Evolutionary conservation across 2,329 filamentous ascomycete species (phyloP).

Genomic region (Aspergillus pseudoterreus): DNA sequence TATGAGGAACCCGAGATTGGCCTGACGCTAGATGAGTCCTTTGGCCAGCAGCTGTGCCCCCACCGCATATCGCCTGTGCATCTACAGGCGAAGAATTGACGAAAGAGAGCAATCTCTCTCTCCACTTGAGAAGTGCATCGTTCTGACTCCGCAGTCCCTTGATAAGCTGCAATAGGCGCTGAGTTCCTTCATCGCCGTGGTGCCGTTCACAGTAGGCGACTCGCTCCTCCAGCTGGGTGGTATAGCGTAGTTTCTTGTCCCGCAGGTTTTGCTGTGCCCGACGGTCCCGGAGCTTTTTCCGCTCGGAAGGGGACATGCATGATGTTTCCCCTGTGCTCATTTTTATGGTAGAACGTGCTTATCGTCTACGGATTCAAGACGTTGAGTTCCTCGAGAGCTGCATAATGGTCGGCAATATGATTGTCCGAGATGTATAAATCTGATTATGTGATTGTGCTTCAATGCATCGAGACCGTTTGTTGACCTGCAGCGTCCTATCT

Average conservation of each 20-base stretch:
- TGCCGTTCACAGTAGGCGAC: not conserved
- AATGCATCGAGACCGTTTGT: too few species aligned
- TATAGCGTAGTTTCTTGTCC: not conserved
- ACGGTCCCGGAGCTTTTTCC: not conserved
- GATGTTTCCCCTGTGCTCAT: too few species aligned
- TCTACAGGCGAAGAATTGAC: not conserved
- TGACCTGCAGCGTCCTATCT: too few species aligned
- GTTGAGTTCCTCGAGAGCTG: too few species aligned
- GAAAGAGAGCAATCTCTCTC: not conserved
- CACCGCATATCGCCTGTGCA: not conserved
- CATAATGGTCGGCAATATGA: too few species aligned
- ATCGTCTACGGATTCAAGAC: too few species aligned
- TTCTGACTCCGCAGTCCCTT: not conserved
- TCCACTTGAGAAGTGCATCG: not conserved
- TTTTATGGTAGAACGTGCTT: too few species aligned
- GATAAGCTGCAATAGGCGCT: not conserved
- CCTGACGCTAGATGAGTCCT: too few species aligned
- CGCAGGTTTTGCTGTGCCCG: not conserved
- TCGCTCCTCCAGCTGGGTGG: not conserved
- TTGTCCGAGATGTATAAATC: too few species aligned
- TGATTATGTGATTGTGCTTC: too few species aligned
- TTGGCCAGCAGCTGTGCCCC: too few species aligned
- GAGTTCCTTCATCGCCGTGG: not conserved
- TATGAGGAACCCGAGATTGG: too few species aligned
- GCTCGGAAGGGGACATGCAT: not conserved